phyloP scores from a whole-genome alignment of 2,329 filamentous ascomycete genomes.

The Fusarium globosum region DNA sequence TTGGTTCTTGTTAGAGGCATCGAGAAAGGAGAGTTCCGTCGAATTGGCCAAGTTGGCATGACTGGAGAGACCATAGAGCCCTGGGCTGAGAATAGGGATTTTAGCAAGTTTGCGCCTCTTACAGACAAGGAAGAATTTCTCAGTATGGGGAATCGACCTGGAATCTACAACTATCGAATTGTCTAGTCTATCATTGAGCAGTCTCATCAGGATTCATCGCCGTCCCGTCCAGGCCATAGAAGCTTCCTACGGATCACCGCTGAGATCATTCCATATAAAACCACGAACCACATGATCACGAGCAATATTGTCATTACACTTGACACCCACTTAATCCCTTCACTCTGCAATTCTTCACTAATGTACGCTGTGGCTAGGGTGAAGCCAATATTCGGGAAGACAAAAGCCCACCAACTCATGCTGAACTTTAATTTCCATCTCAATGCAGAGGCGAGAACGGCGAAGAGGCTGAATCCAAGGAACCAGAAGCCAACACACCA shows the following conservation, averaged over 20 bases:
- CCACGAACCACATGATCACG: constrained; percentile 42
- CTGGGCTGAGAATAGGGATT: constrained; percentile 12
- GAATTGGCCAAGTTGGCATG: constrained; percentile 18
- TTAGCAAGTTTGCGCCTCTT: constrained; percentile 20
- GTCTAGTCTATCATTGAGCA: constrained; percentile 10
- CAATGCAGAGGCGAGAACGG: constrained; percentile 27
- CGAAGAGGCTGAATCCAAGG: constrained; percentile 41
- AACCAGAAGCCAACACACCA: constrained; percentile 47
- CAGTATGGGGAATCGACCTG: neutral
- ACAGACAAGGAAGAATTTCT: constrained; percentile 20
- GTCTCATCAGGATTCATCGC: constrained; percentile 19
- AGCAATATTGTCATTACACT: constrained; percentile 37
- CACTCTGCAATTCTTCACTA: constrained; percentile 41
- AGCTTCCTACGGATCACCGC: constrained; percentile 39
- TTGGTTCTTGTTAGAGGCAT: constrained; percentile 19
- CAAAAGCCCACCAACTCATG: constrained; percentile 45
- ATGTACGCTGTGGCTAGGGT: constrained; percentile 41
- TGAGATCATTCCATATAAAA: constrained; percentile 32
- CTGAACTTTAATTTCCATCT: constrained; percentile 38
- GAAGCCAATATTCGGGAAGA: constrained; percentile 46
- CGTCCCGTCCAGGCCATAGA: constrained; percentile 44
- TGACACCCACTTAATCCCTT: constrained; percentile 40
- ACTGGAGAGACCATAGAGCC: constrained; percentile 1
- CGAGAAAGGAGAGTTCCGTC: constrained; percentile 28
- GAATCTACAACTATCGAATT: constrained; percentile 26